Base-by-base conservation (phyloP, 208 protist species). In the Trypanosoma platydactyli region DNA sequence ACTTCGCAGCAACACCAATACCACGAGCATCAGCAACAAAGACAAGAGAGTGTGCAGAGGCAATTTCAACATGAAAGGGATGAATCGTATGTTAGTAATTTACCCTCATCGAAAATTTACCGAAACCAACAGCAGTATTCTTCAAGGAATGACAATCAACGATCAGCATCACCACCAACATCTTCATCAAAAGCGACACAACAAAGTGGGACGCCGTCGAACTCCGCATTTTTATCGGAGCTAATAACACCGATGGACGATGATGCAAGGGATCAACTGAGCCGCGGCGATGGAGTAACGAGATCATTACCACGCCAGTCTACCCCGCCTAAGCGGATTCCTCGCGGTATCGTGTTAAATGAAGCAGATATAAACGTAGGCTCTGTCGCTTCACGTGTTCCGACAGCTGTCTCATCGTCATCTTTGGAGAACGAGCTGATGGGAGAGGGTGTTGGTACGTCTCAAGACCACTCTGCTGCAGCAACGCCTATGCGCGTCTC, bases 321-420 rank as follows among this genome's bases (percentile, higher is more conserved):
- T n/a, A 40, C 60, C 18, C 60, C 60, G 18, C 60, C 60, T 12
- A 51, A 44, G 48, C 22, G 60, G 35, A 66, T 45, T 27, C 60
- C 60, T 0, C 27, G 16, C 22, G 30, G n/a, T 6, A 56, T 0
- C 22, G 5, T 35, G 25, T 15, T 11, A 2, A 45, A n/a, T 22
- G 30, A 41, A 20, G 16, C 27, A n/a, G 20, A 44, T n/a, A 66
- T 4, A 18, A 38, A 11, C 35, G 35, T 18, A 29, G 56, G 44
- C 27, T 66, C 35, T 16, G 4, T 49, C 9, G 12, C 42, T 22
- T 41, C 42, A 41, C 25, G 1, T 5, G 1, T 29, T 40, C 57
- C 20, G 18, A 22, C 42, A 25, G 12, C 13, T 63, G 24, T 29
- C 33, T 48, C 9, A 54, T 38, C 33, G 33, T 38, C 33, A 11